phyloP scores from a whole-genome alignment of 2,329 filamentous ascomycete species.

The Hymenoscyphus repandus region DNA sequence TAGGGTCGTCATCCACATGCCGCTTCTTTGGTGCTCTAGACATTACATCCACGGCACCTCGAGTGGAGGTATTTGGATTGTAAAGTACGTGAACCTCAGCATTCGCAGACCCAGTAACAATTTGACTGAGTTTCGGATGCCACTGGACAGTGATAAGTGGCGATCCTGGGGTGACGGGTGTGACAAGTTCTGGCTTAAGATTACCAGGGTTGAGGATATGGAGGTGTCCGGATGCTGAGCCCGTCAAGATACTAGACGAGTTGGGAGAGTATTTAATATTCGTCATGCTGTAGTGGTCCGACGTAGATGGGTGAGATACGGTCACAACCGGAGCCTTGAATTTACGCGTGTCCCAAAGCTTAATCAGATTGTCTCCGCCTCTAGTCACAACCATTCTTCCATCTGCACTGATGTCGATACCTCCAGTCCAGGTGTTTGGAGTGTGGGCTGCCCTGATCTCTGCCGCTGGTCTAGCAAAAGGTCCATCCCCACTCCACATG shows the following conservation, averaged over 20 bases:
- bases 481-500: conserved; percentile 88
- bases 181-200: conserved; percentile 75
- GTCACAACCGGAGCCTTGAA: conserved; percentile 86
- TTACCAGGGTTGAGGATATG: conserved; percentile 94
- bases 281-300: conserved; percentile 73
- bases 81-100: conserved; percentile 86
- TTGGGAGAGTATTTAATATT: conserved; percentile 89
- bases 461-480: conserved; percentile 73
- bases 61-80: conserved; percentile 74
- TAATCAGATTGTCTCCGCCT: conserved; percentile 88
- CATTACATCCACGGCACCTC: conserved; percentile 84
- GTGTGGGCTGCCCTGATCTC: conserved; percentile 82
- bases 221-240: conserved; percentile 77
- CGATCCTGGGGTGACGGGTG: conserved; percentile 79
- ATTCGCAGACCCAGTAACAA: conserved; percentile 89
- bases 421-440: conserved; percentile 83
- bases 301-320: conserved; percentile 74
- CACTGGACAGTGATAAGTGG: conserved; percentile 81
- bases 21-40: conserved; percentile 89
- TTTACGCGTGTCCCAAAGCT: conserved; percentile 94
- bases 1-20: conserved; percentile 89
- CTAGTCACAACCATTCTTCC: conserved; percentile 86
- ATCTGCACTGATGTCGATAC: conserved; percentile 84
- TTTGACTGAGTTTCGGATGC: conserved; percentile 95
- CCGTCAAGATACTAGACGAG: conserved; percentile 79